These are phyloP conservation scores for Trichoderma sp. DNA, from an alignment of 2,329 filamentous ascomycete genomes.

Conservation along the genomic window DNA sequence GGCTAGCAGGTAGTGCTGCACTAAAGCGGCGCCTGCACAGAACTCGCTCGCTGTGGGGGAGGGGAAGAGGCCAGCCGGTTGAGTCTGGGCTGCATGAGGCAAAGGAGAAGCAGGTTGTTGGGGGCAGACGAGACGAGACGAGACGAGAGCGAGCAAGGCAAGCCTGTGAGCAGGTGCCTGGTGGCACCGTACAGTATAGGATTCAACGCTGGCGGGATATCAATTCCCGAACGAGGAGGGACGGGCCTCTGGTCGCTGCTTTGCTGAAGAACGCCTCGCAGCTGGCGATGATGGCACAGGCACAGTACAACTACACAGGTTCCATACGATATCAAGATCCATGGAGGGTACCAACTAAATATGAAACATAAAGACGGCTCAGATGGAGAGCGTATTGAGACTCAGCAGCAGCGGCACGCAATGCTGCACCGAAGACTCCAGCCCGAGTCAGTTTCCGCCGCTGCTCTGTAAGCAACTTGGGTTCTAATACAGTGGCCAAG, in stretches of 20 bases:
- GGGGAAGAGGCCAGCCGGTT: not conserved
- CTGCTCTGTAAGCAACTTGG: constrained; percentile 2
- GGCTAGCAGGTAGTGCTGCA: constrained; percentile 16
- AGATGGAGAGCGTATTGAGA: not conserved
- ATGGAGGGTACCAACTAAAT: too few species aligned
- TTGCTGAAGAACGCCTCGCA: not conserved
- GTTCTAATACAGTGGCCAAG: not conserved
- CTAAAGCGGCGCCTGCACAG: constrained; percentile 16
- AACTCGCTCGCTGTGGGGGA: constrained; percentile 20
- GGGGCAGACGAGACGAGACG: not conserved
- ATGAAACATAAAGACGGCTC: not conserved
- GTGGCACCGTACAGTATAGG: not conserved
- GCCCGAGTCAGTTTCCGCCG: constrained; percentile 1
- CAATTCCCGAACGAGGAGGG: not conserved
- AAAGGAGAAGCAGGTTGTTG: not conserved
- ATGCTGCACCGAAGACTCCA: not conserved
- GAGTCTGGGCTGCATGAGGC: not conserved
- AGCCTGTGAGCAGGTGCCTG: not conserved
- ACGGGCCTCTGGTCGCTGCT: not conserved
- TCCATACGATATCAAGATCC: too few species aligned
- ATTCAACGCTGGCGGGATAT: not conserved
- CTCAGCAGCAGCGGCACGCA: too few species aligned
- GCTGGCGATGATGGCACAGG: not conserved
- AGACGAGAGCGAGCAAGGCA: not conserved
- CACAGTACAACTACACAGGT: not conserved